These are phyloP conservation scores for Pseudomonodictys pantanalensis DNA, from an alignment of 495 filamentous ascomycete species.

Conservation along the genomic window DNA sequence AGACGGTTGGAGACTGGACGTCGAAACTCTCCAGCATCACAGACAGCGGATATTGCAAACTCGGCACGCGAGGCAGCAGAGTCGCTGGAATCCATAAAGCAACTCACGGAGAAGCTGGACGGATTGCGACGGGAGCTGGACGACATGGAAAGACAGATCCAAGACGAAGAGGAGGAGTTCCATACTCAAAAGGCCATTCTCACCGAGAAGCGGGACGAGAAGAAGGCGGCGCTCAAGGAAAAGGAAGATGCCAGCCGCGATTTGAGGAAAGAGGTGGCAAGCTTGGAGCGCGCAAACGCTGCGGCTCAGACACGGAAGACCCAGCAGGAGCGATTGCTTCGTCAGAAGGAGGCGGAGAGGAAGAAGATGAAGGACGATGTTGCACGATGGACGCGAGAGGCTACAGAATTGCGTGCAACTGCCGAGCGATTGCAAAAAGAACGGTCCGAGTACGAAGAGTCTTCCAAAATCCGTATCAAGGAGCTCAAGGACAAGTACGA, in stretches of 20 bases:
- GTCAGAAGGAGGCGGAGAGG: slow-evolving; percentile 62
- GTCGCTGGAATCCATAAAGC: slow-evolving; percentile 56
- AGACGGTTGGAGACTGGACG: slow-evolving; percentile 68
- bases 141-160: slow-evolving; percentile 49
- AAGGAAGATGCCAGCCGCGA: slow-evolving; percentile 32
- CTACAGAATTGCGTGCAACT: slow-evolving; percentile 50
- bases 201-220: slow-evolving; percentile 64
- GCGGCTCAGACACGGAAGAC: slow-evolving; percentile 75
- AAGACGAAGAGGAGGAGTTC: slow-evolving; percentile 71
- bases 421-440: slow-evolving; percentile 50
- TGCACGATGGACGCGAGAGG: slow-evolving; percentile 55
- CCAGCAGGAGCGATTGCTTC: slow-evolving; percentile 67
- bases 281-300: slow-evolving; percentile 76
- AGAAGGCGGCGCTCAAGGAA: slow-evolving; percentile 41
- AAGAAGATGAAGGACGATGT: slow-evolving; percentile 61
- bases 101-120: slow-evolving; percentile 51
- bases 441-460: slow-evolving; percentile 47
- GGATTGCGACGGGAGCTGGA: slow-evolving; percentile 38
- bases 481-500: slow-evolving; percentile 52
- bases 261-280: slow-evolving; percentile 74
- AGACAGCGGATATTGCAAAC: slow-evolving; percentile 51
- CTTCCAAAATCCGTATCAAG: slow-evolving; percentile 47
- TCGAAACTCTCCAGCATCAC: slow-evolving; percentile 71
- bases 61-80: slow-evolving; percentile 44
- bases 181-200: slow-evolving; percentile 58